These are phyloP conservation scores for Baudoinia panamericana DNA, from an alignment of 495 filamentous ascomycete genomes.

Conservation along the genomic window DNA sequence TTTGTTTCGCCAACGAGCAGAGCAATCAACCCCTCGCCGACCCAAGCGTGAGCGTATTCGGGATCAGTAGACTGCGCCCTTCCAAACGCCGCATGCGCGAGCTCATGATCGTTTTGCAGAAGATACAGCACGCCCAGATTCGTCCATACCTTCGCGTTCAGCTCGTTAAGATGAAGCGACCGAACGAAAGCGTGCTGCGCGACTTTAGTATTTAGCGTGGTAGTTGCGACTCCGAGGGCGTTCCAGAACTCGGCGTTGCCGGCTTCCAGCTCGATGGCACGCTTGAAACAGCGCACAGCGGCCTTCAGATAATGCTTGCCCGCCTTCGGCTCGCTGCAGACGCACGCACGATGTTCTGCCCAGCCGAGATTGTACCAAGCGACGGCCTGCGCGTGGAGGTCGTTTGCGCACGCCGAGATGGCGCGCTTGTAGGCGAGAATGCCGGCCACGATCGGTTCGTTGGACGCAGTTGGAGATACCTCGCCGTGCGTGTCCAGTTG, in stretches of 20 bases:
- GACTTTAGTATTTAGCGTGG: conserved; percentile 67
- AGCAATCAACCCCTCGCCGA: conserved; percentile 81
- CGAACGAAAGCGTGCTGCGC: conserved; percentile 92
- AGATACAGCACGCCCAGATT: conserved; percentile 82
- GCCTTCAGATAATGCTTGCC: conserved; percentile 59
- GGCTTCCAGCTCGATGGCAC: conserved; percentile 88
- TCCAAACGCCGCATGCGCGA: conserved; percentile 81
- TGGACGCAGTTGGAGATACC: background rate
- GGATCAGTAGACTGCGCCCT: conserved; percentile 87
- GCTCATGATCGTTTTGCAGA: conserved; percentile 62
- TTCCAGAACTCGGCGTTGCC: conserved; percentile 98
- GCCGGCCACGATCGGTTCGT: background rate
- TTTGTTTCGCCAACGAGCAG: conserved; percentile 53
- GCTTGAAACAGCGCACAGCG: conserved; percentile 85
- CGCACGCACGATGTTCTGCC: conserved; percentile 74
- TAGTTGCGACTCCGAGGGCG: conserved; percentile 80
- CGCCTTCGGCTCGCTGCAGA: conserved; percentile 36
- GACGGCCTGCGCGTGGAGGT: conserved; percentile 83
- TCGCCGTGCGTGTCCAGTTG: conserved; percentile 40
- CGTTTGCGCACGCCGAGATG: conserved; percentile 55
- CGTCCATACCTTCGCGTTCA: conserved; percentile 70
- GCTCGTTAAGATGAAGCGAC: conserved; percentile 81
- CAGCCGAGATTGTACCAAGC: conserved; percentile 95
- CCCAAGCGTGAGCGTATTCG: conserved; percentile 82
- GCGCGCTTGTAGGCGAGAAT: conserved; percentile 82